These are phyloP conservation scores for Mycogone perniciosa DNA, from an alignment of 2,329 filamentous ascomycete species.

Conservation along the genomic window DNA sequence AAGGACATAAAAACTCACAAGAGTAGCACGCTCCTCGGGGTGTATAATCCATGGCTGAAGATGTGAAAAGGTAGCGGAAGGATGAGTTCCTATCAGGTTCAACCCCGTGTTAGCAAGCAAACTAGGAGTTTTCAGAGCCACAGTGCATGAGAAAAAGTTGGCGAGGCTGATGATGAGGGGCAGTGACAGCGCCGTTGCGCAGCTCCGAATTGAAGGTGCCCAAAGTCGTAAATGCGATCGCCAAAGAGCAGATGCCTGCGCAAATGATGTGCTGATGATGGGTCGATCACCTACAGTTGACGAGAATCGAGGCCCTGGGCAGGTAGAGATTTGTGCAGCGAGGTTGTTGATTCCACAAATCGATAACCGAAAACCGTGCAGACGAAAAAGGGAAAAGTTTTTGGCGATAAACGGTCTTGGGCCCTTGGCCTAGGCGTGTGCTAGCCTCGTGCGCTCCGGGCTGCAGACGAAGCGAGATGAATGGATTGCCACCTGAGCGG, in stretches of 20 bases:
- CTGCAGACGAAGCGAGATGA: slow-evolving; percentile 5
- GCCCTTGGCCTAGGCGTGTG: slow-evolving; percentile 16
- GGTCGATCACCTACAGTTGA: not conserved
- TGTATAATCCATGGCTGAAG: slow-evolving; percentile 35
- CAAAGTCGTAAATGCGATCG: no score
- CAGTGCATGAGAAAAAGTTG: not conserved
- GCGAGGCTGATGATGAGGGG: slow-evolving; percentile 5
- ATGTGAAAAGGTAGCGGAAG: not conserved
- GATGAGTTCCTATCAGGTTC: not conserved
- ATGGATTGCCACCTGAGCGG: slow-evolving; percentile 5
- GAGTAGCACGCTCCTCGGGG: slow-evolving; percentile 45
- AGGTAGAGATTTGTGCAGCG: slow-evolving; percentile 13
- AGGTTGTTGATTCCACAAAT: slow-evolving; percentile 11
- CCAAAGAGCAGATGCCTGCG: not conserved
- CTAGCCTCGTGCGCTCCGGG: slow-evolving; percentile 11
- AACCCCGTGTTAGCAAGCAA: slow-evolving; percentile 1
- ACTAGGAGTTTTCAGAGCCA: not conserved
- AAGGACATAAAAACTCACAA: slow-evolving; percentile 33
- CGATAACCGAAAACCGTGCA: slow-evolving; percentile 14
- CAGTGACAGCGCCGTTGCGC: slow-evolving; percentile 6
- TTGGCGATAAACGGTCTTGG: slow-evolving; percentile 17
- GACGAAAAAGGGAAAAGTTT: slow-evolving; percentile 22
- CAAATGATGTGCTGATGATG: no score
- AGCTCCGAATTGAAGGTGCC: not conserved
- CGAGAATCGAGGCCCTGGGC: not conserved